Conservation (phyloP, 2,329 filamentous ascomycete genomes). For the Cercospora canescens region DNA sequence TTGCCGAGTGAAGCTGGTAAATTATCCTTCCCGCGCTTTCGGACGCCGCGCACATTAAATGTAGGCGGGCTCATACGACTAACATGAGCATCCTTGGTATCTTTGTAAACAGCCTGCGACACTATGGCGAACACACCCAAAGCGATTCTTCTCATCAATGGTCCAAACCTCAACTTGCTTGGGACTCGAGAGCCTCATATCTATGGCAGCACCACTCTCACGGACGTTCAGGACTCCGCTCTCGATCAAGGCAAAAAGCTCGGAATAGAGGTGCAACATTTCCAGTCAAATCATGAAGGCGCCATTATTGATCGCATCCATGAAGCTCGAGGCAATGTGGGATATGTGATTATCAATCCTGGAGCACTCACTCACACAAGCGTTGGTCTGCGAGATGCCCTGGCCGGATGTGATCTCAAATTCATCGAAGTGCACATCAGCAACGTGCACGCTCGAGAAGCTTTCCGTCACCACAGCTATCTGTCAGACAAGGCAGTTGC, state of each 20-base stretch:
- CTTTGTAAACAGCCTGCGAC: not conserved
- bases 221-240: constrained; percentile 57
- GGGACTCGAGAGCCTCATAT: constrained; percentile 72
- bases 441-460: constrained; percentile 72
- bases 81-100: not conserved
- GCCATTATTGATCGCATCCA: constrained; percentile 74
- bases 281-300: constrained; percentile 80
- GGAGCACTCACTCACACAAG: constrained; percentile 75
- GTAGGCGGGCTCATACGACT: not conserved
- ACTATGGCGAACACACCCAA: not conserved
- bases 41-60: not conserved
- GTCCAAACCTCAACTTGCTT: constrained; percentile 80
- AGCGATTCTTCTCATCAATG: constrained; percentile 36
- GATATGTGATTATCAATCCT: constrained; percentile 74
- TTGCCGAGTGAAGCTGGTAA: not conserved
- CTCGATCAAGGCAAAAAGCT: constrained; percentile 52
- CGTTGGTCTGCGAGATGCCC: constrained; percentile 72
- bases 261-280: constrained; percentile 55
- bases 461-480: constrained; percentile 69
- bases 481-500: constrained; percentile 74
- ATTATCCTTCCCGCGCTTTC: constrained; percentile 6
- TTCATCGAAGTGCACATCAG: constrained; percentile 78
- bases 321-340: constrained; percentile 57
- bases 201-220: constrained; percentile 70
- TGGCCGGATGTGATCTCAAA: constrained; percentile 67